Percentiles rank a stretch among this genome's conserved stretches.
Evolutionary conservation across 768 basidiomycete species (phyloP).

Genomic region (Austroboletus festivus): DNA sequence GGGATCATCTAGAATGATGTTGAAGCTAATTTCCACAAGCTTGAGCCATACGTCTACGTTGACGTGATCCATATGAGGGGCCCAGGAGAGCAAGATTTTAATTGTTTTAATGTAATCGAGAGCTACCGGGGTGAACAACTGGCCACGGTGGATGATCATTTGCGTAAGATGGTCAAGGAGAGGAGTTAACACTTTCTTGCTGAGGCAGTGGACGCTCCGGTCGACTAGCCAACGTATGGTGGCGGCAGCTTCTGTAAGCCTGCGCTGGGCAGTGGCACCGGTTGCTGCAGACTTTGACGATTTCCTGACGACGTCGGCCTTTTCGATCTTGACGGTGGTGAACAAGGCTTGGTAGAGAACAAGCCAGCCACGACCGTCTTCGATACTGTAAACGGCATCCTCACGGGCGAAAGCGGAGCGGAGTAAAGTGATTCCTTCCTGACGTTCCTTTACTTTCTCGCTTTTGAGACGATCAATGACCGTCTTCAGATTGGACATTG

Average conservation of each 20-base stretch:
- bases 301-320: constrained; percentile 40
- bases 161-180: constrained; percentile 65
- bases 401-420: constrained; percentile 50
- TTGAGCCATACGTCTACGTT: constrained; percentile 62
- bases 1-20: constrained; percentile 65
- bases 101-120: constrained; percentile 82
- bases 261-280: constrained; percentile 48
- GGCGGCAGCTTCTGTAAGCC: constrained; percentile 64
- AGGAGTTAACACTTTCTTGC: constrained; percentile 49
- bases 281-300: constrained; percentile 39
- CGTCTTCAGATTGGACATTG: constrained; percentile 43
- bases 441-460: constrained; percentile 67
- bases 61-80: constrained; percentile 78
- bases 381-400: constrained; percentile 38
- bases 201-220: constrained; percentile 53
- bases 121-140: constrained; percentile 61
- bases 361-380: constrained; percentile 52
- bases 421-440: constrained; percentile 56
- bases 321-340: constrained; percentile 60
- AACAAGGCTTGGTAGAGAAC: constrained; percentile 74
- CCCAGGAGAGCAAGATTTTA: constrained; percentile 56
- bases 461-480: constrained; percentile 53
- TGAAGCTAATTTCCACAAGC: constrained; percentile 71
- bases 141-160: constrained; percentile 50
- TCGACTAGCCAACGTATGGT: constrained; percentile 74